A percentile compares a stretch with the other conserved stretches of the same genome.
These are phyloP conservation scores for Lecanicillium sp. DNA, from an alignment of 2,329 filamentous ascomycete genomes.

Conservation along the genomic window DNA sequence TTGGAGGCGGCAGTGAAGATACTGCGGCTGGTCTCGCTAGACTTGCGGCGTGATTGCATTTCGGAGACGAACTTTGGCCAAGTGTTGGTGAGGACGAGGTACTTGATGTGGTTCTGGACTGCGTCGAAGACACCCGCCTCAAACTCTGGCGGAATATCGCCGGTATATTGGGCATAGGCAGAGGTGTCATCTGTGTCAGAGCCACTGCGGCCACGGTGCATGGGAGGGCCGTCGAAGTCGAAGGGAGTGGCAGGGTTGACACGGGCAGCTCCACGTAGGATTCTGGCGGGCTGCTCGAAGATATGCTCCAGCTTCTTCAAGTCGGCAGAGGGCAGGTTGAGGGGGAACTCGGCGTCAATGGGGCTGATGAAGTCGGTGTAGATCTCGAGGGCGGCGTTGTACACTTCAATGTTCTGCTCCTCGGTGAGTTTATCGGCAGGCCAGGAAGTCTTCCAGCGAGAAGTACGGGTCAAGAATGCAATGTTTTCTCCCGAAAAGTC, in stretches of 20 bases:
- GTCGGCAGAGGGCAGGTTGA: conserved; percentile 43
- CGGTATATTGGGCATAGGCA: conserved; percentile 5
- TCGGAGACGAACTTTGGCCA: conserved; percentile 25
- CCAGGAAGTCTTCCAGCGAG: conserved; percentile 35
- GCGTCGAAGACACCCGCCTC: conserved; percentile 15
- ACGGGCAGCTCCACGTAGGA: conserved; percentile 21
- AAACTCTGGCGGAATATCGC: conserved; percentile 5
- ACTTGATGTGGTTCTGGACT: conserved; percentile 21
- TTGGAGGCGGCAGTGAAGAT: conserved; percentile 8
- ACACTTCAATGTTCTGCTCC: conserved; percentile 19
- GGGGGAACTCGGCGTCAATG: conserved; percentile 41
- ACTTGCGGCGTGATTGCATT: conserved; percentile 12
- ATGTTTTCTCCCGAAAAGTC: conserved; percentile 56
- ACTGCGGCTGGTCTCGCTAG: conserved; percentile 11
- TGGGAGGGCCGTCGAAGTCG: conserved; percentile 9
- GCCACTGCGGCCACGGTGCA: background rate
- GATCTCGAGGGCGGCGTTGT: conserved; percentile 42
- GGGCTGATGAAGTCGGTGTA: conserved; percentile 42
- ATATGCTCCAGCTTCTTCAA: conserved; percentile 34
- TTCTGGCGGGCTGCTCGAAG: conserved; percentile 36
- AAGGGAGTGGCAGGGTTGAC: conserved; percentile 21
- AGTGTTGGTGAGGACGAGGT: conserved; percentile 25
- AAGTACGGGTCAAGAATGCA: conserved; percentile 44
- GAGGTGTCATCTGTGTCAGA: background rate
- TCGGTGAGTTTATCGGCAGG: background rate